Base-by-base conservation (phyloP, 768 basidiomycete genomes). In the Boletus subparvulus region DNA sequence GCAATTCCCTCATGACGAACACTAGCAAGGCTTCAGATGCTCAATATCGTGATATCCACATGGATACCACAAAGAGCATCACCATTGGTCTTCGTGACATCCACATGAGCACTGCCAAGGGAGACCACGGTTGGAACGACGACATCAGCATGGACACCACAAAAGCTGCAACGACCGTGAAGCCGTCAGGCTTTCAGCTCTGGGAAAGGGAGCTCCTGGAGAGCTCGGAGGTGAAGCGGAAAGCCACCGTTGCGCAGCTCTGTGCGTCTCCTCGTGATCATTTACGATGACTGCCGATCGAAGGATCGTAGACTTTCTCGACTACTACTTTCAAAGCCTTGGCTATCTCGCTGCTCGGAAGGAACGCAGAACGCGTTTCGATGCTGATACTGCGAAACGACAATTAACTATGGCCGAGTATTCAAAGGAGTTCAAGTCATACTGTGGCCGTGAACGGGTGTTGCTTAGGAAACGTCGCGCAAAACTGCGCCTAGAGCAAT, bases 281-380 rank as follows among this genome's bases (percentile, higher is more conserved):
- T 50, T 28, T 32, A 17, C 48, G 61, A 61, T 60, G 33, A 33
- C 46, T 24, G 19, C 14, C 56, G 55, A 58, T 66, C 40, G 39
- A 61, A 50, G 32, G 48, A 53, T 44, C 53, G 35, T 61, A 95
- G 94, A 92, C 77, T 98, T 98, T 75, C 83, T 97, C 49, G 96
- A 98, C 73, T 98, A 99, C 71, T 99, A 99, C 76, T 99, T 99
- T 71, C 93, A 98, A 69, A 82, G 86, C 1, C 81, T 99, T 37
- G 93, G 92, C 17, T 98, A 98, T 73, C 80, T 98, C 56, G 84
- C 88, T 9, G 74, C 87, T 19, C 85, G 97, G 26, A 94, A 93
- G 70, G 87, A 93, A 45, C 87, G 97, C 26, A 83, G 94, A 30
- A 71, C 83, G 17, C 83, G 79, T 53, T 98, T 98, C 73, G 89